phyloP scores from a whole-genome alignment of 495 filamentous ascomycete species.

The Evansstolkia leycettana region DNA sequence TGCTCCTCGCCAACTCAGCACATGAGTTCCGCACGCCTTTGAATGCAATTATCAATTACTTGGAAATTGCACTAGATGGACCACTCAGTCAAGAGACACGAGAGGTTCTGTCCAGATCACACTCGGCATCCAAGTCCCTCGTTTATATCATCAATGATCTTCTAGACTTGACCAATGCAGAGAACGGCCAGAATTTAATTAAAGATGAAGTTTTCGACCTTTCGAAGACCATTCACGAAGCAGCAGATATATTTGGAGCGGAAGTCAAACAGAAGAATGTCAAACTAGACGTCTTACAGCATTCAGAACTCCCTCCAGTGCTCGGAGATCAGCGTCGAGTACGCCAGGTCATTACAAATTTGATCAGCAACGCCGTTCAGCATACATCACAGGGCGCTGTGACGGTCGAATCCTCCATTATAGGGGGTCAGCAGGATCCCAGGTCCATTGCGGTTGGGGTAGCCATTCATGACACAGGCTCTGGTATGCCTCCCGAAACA shows the following conservation, averaged over 20 bases:
- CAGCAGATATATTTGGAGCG: slow-evolving; percentile 56
- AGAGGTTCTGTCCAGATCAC: slow-evolving; percentile 75
- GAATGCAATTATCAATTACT: slow-evolving; percentile 92
- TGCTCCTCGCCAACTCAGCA: slow-evolving; percentile 83
- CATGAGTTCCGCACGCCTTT: slow-evolving; percentile 91
- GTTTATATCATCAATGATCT: slow-evolving; percentile 97
- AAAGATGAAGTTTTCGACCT: slow-evolving; percentile 77
- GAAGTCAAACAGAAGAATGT: slow-evolving; percentile 71
- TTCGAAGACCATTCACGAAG: slow-evolving; percentile 58
- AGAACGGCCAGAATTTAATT: slow-evolving; percentile 67
- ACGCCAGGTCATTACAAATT: slow-evolving; percentile 68
- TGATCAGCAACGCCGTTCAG: slow-evolving; percentile 79
- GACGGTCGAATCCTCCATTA: slow-evolving; percentile 53
- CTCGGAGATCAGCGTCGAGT: slow-evolving; percentile 70
- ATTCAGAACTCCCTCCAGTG: slow-evolving; percentile 62
- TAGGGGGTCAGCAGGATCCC: slow-evolving; percentile 18
- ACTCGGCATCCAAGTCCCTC: slow-evolving; percentile 90
- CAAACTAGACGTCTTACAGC: slow-evolving; percentile 50
- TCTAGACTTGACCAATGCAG: slow-evolving; percentile 81
- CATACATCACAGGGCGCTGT: slow-evolving; percentile 62
- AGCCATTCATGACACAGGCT: slow-evolving; percentile 65
- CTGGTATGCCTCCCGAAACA: slow-evolving; percentile 60
- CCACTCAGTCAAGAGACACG: slow-evolving; percentile 70
- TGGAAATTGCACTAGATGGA: slow-evolving; percentile 88
- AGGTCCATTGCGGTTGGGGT: slow-evolving; percentile 54